Base-by-base conservation (phyloP, 768 basidiomycete species). In the Tylopilus balloui region DNA sequence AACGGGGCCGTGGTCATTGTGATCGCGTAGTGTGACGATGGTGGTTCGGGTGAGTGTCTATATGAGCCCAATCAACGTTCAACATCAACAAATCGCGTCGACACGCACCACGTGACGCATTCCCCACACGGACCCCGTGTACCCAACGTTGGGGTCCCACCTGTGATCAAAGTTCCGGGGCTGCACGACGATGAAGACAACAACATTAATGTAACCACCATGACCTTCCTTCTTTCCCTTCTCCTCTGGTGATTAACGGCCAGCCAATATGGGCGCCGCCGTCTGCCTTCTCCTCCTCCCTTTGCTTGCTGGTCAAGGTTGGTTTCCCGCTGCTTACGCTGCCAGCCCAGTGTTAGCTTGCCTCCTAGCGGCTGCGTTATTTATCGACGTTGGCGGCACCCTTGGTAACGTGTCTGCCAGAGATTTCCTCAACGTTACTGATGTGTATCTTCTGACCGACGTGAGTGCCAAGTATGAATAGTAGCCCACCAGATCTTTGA, bases 301-400 rank as follows among this genome's bases (percentile, higher is more conserved):
- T 47, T 57, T 78, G 58, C 73, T 84, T 70, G 80, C 78, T 63
- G 73, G 79, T 55, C 81, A 74, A 80, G 81, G 84, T 82, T n/a
- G 15, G 58, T 37, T 57, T 46, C n/a, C 14, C 47, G 3, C 2
- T 15, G 29, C 13, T 36, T 19, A 53, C 25, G 23, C 25, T 6
- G 35, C 35, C 13, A 12, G 4, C 14, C 17, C 17, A 10, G 10
- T n/a, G 4, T 8, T 42, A 12, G 43, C 15, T 6, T n/a, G 10
- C 41, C 7, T 41, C 28, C 4, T 36, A 68, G 78, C 65, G 28
- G 56, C 77, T 47, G 71, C 78, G 21, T 73, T 84, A 65, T 75
- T 71, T 50, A 71, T 86, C 56, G 67, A 69, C 34, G 58, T 82
- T 29, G 71, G 70, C 31, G 68, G 65, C 17, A 44, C 55, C 48